phyloP scores from a whole-genome alignment of 169 alveolate genomes.

The Eimeria falciformis region DNA sequence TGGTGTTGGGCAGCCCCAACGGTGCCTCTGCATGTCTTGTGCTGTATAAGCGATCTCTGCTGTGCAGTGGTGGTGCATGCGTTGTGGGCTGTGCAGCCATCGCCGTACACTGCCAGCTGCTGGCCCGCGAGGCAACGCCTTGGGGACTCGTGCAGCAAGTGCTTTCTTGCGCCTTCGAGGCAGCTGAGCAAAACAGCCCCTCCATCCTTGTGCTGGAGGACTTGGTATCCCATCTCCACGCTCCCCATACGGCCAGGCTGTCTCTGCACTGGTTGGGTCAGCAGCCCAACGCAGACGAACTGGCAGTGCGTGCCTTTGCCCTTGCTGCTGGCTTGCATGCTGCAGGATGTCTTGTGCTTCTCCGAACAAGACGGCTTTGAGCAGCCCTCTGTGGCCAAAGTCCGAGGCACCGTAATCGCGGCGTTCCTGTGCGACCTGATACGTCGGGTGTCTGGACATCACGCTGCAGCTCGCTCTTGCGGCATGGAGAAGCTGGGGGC shows the following conservation, averaged over 20 bases:
- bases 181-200: conserved; percentile 45
- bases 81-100: conserved; percentile 7
- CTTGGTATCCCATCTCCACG: too few species aligned
- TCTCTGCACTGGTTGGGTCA: too few species aligned
- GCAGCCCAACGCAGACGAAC: too few species aligned
- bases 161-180: conserved; percentile 32
- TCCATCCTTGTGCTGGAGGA: conserved; percentile 61
- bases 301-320: not conserved
- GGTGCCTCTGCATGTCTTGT: not conserved
- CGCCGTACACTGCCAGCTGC: conserved; percentile 49
- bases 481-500: not conserved
- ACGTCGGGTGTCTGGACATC: not conserved
- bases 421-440: conserved; percentile 21
- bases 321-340: not conserved
- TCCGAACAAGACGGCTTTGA: conserved; percentile 52
- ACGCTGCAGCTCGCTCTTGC: not conserved
- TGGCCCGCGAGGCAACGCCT: conserved; percentile 54
- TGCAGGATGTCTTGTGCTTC: conserved; percentile 59
- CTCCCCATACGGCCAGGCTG: too few species aligned
- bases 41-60: not conserved
- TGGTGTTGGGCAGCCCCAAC: too few species aligned
- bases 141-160: not conserved
- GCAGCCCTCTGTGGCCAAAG: conserved; percentile 45
- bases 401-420: conserved; percentile 33
- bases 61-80: not conserved